These are phyloP conservation scores for Parmelia sp. DNA, from an alignment of 495 filamentous ascomycete species.

Conservation along the genomic window DNA sequence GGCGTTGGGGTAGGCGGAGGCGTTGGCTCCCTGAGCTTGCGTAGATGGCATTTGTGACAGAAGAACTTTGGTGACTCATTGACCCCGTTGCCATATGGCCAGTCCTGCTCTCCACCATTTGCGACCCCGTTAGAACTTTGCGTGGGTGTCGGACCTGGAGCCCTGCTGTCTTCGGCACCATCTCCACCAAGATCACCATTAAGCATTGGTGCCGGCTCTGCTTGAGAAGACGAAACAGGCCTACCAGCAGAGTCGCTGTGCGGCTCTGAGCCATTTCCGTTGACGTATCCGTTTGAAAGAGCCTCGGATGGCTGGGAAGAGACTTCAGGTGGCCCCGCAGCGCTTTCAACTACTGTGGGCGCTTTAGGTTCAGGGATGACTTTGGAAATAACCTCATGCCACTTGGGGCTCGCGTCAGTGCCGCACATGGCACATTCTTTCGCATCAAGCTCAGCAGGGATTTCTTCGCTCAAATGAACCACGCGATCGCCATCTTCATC, in stretches of 20 bases:
- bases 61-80: conserved; percentile 32
- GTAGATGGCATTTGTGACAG: conserved; percentile 50
- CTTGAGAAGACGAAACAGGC: conserved; percentile 4
- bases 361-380: conserved; percentile 5
- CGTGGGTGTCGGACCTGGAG: conserved; percentile 23
- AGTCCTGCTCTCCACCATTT: conserved; percentile 31
- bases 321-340: not conserved
- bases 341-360: conserved; percentile 2
- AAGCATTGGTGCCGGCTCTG: not conserved
- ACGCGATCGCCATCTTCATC: conserved; percentile 28
- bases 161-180: conserved; percentile 7
- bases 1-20: conserved; percentile 34
- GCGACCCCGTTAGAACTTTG: conserved; percentile 32
- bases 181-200: conserved; percentile 29
- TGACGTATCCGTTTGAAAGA: conserved; percentile 6
- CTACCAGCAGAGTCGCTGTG: not conserved
- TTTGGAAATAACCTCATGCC: conserved; percentile 23
- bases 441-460: conserved; percentile 12
- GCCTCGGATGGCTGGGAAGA: not conserved
- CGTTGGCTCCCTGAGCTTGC: conserved; percentile 31
- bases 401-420: conserved; percentile 24
- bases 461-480: conserved; percentile 22
- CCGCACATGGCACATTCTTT: conserved; percentile 27
- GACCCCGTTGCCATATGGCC: conserved; percentile 7
- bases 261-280: conserved; percentile 2